These are phyloP conservation scores for Heterobasidion irregulare DNA, from an alignment of 1,284 basidiomycete genomes.

Conservation along the genomic window DNA sequence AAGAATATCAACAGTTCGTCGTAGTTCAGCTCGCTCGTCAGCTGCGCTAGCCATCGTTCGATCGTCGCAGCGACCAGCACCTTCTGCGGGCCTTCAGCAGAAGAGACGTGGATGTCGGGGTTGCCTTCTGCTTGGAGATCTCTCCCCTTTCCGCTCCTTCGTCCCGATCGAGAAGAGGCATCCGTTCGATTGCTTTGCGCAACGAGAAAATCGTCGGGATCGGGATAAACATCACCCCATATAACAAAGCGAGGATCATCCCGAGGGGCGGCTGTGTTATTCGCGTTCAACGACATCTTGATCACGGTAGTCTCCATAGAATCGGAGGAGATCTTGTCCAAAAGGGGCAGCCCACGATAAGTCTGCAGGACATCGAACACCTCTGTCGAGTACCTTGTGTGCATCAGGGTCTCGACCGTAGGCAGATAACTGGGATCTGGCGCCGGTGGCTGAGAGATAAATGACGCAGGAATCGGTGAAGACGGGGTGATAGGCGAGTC, in stretches of 20 bases:
- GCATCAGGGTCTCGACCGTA: conserved; percentile 37
- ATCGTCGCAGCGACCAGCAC: conserved; percentile 79
- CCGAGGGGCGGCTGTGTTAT: conserved; percentile 60
- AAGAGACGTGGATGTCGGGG: conserved; percentile 21
- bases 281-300: conserved; percentile 53
- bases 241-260: conserved; percentile 85
- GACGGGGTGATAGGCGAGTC: conserved; percentile 1
- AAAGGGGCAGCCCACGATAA: conserved; percentile 62
- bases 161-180: conserved; percentile 29
- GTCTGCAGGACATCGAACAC: conserved; percentile 80
- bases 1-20: conserved; percentile 82
- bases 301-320: conserved; percentile 48
- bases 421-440: conserved; percentile 12
- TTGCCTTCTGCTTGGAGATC: conserved; percentile 4
- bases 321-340: conserved; percentile 45
- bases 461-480: background rate
- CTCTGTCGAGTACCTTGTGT: conserved; percentile 59
- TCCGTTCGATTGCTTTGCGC: conserved; percentile 34
- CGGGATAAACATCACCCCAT: conserved; percentile 58
- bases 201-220: conserved; percentile 26
- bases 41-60: conserved; percentile 84
- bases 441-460: conserved; percentile 3
- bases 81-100: conserved; percentile 23
- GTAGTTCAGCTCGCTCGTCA: conserved; percentile 77
- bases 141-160: conserved; percentile 22